These are phyloP conservation scores for Pythium oligandrum DNA, from an alignment of 352 stramenopile genomes.

Conservation along the genomic window DNA sequence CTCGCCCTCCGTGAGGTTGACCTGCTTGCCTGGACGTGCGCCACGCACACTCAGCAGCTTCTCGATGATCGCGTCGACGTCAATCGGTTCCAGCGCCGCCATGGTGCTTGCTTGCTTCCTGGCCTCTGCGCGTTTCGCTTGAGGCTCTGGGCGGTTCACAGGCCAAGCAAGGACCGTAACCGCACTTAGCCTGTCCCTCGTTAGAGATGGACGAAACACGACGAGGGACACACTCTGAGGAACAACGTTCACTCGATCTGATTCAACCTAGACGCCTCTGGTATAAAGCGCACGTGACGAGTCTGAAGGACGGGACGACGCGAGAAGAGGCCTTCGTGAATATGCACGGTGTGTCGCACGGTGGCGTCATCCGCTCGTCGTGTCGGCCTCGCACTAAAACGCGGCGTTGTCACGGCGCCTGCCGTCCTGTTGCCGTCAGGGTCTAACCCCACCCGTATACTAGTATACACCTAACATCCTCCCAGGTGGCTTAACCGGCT, in stretches of 20 bases:
- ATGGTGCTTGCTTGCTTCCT: slow-evolving; percentile 1
- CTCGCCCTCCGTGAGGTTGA: slow-evolving; percentile 84
- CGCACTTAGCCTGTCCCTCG: neutral
- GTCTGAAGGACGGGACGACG: too few species aligned
- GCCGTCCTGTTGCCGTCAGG: too few species aligned
- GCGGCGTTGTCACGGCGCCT: too few species aligned
- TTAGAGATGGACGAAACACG: neutral
- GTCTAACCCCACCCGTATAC: too few species aligned
- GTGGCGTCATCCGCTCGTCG: too few species aligned
- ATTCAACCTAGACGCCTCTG: neutral
- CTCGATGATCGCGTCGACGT: slow-evolving; percentile 86
- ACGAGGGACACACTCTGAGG: neutral
- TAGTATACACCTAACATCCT: too few species aligned
- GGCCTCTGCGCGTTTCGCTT: neutral
- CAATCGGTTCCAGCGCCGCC: slow-evolving; percentile 63
- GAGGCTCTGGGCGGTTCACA: neutral
- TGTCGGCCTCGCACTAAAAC: too few species aligned
- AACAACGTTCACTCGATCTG: too few species aligned
- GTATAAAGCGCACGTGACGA: neutral
- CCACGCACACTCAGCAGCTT: slow-evolving; percentile 89
- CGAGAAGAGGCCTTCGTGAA: too few species aligned
- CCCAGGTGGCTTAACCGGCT: too few species aligned
- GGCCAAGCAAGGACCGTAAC: too few species aligned
- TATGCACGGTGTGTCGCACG: too few species aligned
- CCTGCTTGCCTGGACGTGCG: slow-evolving; percentile 77